Base-by-base conservation (phyloP, 495 filamentous ascomycete species). In the Lophium mytilinum region DNA sequence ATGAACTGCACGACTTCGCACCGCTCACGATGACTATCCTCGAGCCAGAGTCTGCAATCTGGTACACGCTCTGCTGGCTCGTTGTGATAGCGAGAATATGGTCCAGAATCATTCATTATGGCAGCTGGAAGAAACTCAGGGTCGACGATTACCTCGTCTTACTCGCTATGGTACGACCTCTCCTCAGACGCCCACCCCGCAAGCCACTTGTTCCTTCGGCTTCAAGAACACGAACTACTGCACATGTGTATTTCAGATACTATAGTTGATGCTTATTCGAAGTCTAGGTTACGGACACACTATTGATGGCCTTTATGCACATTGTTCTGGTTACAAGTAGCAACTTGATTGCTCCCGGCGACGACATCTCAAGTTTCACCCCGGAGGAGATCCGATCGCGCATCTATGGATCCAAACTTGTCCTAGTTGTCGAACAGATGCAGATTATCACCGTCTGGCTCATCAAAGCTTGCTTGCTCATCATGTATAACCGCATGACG, bases 141-240 rank as follows among this genome's bases (percentile, higher is more conserved):
- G 30, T 72, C 3, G 81, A 86, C 52, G 83, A 86, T 57, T 83
- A 75, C 66, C 55, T 84, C 15, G 83, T 84, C 75, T 57, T 78
- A 0, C 62, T 74, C 24, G 80, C 77, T 8, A 74, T 83, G 57
- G 60, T 63, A 53, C 15, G 58, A 11, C 45, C 24, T 30, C 24
- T 30, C 24, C 24, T 30, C 24, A 30, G 6, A 30, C 24, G 24
- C 24, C 24, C 24, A 6, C 24, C 24, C 24, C 24, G 24, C 24
- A 30, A 30, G 24, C 24, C 6, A 30, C 24, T 30, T 30, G 24
- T 30, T 30, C 24, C 24, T 30, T 30, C 24, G 24, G 24, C 24
- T 30, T 30, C 24, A 30, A 30, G 24, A 30, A 6, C 24, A 30
- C 2, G 6, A 30, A 30, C 24, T 30, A 30, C 24, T 30, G 3